Percentiles rank a stretch among this genome's conserved stretches.
phyloP scores from a whole-genome alignment of 768 basidiomycete species.

The Naganishia friedmannii region DNA sequence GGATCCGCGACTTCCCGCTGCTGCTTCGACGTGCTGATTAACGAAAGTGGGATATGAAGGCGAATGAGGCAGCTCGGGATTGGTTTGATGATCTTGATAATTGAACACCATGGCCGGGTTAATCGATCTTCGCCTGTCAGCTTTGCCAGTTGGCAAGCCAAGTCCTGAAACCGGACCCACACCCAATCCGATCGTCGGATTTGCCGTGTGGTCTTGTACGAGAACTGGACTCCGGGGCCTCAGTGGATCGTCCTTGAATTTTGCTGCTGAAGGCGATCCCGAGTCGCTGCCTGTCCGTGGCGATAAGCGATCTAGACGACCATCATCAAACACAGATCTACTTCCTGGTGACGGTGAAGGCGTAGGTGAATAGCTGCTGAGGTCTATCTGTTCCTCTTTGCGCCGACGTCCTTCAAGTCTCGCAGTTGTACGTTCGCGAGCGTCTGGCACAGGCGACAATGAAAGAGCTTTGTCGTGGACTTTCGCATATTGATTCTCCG shows the following conservation, averaged over 20 bases:
- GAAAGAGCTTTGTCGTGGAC: not conserved
- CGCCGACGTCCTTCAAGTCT: conserved; percentile 2
- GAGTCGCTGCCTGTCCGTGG: not conserved
- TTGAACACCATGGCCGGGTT: conserved; percentile 58
- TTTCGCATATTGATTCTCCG: not conserved
- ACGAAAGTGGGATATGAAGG: not conserved
- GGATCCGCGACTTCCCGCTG: conserved; percentile 38
- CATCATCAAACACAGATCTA: conserved; percentile 10
- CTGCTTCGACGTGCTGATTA: conserved; percentile 34
- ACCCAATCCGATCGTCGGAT: conserved; percentile 41
- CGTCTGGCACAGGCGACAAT: conserved; percentile 20
- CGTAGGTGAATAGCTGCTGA: conserved; percentile 6
- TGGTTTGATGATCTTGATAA: conserved; percentile 35
- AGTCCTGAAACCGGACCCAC: conserved; percentile 42
- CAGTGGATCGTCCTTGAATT: not conserved
- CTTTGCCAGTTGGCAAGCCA: conserved; percentile 52
- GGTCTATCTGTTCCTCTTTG: conserved; percentile 5
- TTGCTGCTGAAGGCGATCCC: conserved; percentile 6
- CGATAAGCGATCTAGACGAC: conserved; percentile 10
- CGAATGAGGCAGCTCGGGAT: conserved; percentile 10
- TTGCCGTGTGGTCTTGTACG: not conserved
- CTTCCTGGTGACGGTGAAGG: conserved; percentile 22
- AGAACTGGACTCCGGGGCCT: conserved; percentile 15
- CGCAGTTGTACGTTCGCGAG: conserved; percentile 1
- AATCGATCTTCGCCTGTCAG: conserved; percentile 60